Conservation (phyloP, 345 rosid species). For the Durio zibethinus region DNA sequence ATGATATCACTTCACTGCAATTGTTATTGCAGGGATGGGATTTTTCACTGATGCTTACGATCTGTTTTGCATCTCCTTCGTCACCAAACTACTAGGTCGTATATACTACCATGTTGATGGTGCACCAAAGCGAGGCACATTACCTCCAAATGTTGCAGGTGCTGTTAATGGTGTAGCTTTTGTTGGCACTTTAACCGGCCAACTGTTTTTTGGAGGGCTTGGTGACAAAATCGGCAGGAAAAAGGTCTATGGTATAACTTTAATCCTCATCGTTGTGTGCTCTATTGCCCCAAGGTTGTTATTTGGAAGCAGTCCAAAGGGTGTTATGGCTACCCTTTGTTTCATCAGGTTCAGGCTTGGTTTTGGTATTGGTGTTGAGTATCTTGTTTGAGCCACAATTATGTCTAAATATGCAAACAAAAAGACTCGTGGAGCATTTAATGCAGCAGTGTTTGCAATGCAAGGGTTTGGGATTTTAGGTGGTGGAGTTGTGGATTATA, state of each 20-base stretch:
- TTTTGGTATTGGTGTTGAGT: constrained; percentile 34
- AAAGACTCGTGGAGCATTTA: constrained; percentile 26
- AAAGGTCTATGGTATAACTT: constrained; percentile 36
- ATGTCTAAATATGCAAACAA: constrained; percentile 39
- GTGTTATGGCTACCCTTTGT: constrained; percentile 39
- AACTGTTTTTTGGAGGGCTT: constrained; percentile 38
- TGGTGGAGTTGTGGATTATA: constrained; percentile 21
- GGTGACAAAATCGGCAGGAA: constrained; percentile 44
- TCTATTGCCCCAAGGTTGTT: constrained; percentile 37
- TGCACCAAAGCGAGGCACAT: constrained; percentile 28
- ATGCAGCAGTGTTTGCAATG: constrained; percentile 28
- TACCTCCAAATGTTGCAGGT: constrained; percentile 34
- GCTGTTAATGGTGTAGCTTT: constrained; percentile 42
- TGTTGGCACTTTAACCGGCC: constrained; percentile 34
- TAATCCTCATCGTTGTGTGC: constrained; percentile 34
- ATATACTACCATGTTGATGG: constrained; percentile 33
- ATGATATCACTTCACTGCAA: constrained; percentile 42
- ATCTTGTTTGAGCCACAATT: constrained; percentile 37
- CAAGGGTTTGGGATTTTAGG: constrained; percentile 29
- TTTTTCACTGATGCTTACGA: constrained; percentile 47
- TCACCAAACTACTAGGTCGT: constrained; percentile 43
- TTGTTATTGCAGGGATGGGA: constrained; percentile 46
- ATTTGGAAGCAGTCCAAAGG: constrained; percentile 18
- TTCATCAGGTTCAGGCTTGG: constrained; percentile 45
- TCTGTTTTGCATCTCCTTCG: constrained; percentile 42